Evolutionary conservation across 257 asterid species (phyloP), one percentile per base, ranked within the genome.

Genomic region (Thymus quinquecostatus): DNA sequence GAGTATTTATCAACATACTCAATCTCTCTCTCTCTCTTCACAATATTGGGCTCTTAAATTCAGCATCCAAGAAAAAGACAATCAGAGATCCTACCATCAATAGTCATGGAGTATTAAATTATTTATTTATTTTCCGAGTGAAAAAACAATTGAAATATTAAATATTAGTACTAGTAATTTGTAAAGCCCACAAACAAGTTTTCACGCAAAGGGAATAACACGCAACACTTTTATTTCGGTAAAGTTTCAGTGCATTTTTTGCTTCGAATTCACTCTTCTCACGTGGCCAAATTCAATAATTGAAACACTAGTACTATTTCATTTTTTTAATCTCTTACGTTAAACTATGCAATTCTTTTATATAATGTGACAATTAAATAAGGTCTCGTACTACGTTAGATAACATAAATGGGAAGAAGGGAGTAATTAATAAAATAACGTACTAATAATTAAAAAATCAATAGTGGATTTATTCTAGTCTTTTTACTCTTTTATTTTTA

Each of bases 241-340:
- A 28, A 43, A 27, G 47, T 29, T 64, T 44, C 40, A 45, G 56
- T 43, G 69, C 56, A 64, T 64, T 44, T 64, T 64, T 64, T 44
- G 69, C 69, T 64, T 64, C 2, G 12, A 64, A 0, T 44, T 44
- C 40, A 64, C 69, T 44, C 56, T 8, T 64, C 67, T 21, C 34
- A 61, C 67, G 67, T 60, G 34, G 68, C 5, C n/a, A 9, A 61
- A 8, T 62, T 62, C 69, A 64, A 64, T 64, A 44, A 64, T 28
- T 45, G 54, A 44, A 5, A 47, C 10, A 1, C 2, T 5, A 34
- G 41, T 57, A 57, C 32, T 34, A 30, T 56, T 30, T 8, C 66
- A 60, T 2, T 60, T 41, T 33, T 12, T 59, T 41, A 10, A 3
- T 1, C 6, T n/a, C 14, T 7, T 6, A 21, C 49, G 13, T 38